These are phyloP conservation scores for Taphrina flavorubra DNA, from an alignment of 1,139 yeast genomes.

Conservation along the genomic window DNA sequence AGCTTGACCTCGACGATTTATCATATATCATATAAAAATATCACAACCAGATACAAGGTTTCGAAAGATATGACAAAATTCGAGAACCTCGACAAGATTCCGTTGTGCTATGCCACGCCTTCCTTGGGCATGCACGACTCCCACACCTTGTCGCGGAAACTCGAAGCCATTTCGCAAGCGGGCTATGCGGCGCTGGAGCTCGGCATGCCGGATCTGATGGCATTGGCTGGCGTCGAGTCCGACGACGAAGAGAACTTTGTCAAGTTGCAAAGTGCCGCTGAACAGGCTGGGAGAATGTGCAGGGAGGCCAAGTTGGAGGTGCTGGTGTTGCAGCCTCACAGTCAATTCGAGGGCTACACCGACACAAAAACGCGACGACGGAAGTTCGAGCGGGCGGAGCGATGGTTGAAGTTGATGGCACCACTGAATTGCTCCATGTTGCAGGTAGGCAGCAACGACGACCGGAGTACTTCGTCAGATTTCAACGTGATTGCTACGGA, in stretches of 20 bases:
- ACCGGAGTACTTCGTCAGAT: conserved; percentile 32
- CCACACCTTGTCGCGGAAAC: conserved; percentile 16
- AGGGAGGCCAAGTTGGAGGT: conserved; percentile 31
- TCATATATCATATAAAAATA: too few relatives aligned
- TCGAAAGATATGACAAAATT: conserved; percentile 2
- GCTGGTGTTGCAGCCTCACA: conserved; percentile 42
- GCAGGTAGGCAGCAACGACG: conserved; percentile 40
- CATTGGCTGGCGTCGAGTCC: conserved; percentile 20
- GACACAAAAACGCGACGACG: conserved; percentile 30
- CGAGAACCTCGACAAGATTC: conserved; percentile 6
- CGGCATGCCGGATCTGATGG: conserved; percentile 30
- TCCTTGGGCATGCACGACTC: conserved; percentile 32
- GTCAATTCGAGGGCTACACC: conserved; percentile 42
- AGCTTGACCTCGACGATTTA: too few relatives aligned
- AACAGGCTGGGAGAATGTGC: conserved; percentile 32
- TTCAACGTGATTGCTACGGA: conserved; percentile 38
- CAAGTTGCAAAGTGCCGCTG: conserved; percentile 22
- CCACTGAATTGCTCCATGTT: conserved; percentile 33
- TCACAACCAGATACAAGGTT: too few relatives aligned
- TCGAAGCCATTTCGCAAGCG: conserved; percentile 3
- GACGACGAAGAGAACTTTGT: conserved; percentile 18
- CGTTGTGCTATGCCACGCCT: conserved; percentile 18
- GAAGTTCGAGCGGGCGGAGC: conserved; percentile 38
- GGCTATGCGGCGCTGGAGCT: conserved; percentile 32
- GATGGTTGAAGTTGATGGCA: conserved; percentile 40